Conservation (phyloP, 83 land plant genomes). For the Isoetes engelmannii region DNA sequence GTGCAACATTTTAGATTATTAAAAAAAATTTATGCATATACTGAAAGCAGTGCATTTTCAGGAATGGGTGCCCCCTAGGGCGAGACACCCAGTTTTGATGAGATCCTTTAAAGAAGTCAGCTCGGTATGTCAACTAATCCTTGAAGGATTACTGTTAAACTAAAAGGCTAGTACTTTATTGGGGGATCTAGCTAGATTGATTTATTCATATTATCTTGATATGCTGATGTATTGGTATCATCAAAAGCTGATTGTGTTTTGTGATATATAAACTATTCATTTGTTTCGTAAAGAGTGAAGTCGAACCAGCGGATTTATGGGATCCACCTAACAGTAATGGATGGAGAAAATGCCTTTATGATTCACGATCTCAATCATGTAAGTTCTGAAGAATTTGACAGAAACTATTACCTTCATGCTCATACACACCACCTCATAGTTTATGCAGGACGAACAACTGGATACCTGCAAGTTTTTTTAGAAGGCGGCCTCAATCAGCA, state of each 20-base stretch:
- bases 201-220: background rate
- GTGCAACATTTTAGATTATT: too few species aligned
- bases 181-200: background rate
- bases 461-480: conserved; percentile 84
- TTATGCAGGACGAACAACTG: conserved; percentile 29
- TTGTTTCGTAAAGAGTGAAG: background rate
- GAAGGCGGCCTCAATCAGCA: conserved; percentile 97
- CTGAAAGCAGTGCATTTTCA: background rate
- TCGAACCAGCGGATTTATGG: conserved; percentile 1
- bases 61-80: conserved; percentile 2
- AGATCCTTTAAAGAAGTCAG: background rate
- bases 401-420: too few species aligned
- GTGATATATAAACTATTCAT: background rate
- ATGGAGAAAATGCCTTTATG: background rate
- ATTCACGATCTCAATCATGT: too few species aligned
- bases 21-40: too few species aligned
- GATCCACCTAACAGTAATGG: background rate
- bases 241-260: background rate
- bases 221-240: background rate
- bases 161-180: too few species aligned
- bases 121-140: background rate
- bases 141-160: background rate
- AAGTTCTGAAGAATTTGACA: too few species aligned
- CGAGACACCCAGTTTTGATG: background rate
- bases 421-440: background rate